These are phyloP conservation scores for Coelastrella sp. DNA, from an alignment of 139 green algal species.

Conservation along the genomic window DNA sequence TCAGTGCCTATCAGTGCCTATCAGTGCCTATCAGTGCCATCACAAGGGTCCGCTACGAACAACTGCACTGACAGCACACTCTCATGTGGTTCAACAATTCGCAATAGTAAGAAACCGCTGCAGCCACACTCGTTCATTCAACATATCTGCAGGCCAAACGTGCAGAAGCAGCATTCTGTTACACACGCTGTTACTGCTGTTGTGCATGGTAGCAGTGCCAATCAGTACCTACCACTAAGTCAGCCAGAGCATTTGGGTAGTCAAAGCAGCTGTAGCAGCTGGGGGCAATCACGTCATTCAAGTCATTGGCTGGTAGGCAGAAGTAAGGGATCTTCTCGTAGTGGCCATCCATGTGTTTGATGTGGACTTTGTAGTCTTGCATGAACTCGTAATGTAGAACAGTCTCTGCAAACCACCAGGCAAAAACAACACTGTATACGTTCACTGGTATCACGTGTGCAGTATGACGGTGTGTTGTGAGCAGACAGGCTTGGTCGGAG, in stretches of 20 bases:
- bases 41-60: no score
- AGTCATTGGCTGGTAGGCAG: conserved; percentile 93
- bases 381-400: conserved; percentile 99
- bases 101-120: no score
- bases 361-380: conserved; percentile 78
- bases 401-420: conserved; percentile 56
- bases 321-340: conserved; percentile 98
- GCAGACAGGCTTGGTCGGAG: no score
- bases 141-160: no score
- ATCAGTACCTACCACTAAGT: conserved; percentile 79
- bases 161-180: not conserved
- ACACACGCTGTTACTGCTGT: not conserved
- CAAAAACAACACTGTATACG: no score
- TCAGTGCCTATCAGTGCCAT: no score
- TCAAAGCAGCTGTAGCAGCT: conserved; percentile 97
- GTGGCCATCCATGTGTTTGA: conserved; percentile 84
- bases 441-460: no score
- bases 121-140: no score
- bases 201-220: not conserved
- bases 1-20: no score
- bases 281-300: conserved; percentile 95
- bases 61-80: no score
- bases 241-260: conserved; percentile 95
- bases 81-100: no score
- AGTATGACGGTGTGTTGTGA: no score